A percentile compares a stretch with the other conserved stretches of the same genome.
Evolutionary conservation across 805 yeast genomes (phyloP).

Genomic region (Priceomyces melissophilus): DNA sequence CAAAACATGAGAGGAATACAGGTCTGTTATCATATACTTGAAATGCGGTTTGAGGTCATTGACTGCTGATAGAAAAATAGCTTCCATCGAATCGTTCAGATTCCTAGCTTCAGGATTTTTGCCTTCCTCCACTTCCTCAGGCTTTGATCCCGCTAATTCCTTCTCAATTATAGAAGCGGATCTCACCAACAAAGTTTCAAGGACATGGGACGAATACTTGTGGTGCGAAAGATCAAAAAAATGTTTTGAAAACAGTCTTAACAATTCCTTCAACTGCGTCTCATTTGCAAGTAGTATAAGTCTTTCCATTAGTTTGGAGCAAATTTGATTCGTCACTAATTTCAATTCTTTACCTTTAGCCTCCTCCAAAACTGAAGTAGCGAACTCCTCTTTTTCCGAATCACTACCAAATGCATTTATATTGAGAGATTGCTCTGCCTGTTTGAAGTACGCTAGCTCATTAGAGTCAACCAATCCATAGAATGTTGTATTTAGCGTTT

Average conservation of each 20-base stretch:
- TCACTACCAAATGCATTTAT: conserved; percentile 70
- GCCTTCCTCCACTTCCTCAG: conserved; percentile 29
- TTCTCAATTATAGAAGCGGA: conserved; percentile 71
- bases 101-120: conserved; percentile 30
- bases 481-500: conserved; percentile 34
- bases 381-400: conserved; percentile 73
- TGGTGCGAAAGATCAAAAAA: conserved; percentile 77
- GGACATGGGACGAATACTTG: conserved; percentile 89
- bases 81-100: conserved; percentile 57
- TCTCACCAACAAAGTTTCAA: conserved; percentile 79
- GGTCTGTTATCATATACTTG: conserved; percentile 61
- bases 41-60: conserved; percentile 63
- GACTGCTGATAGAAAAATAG: conserved; percentile 59
- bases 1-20: conserved; percentile 85
- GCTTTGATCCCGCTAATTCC: conserved; percentile 52
- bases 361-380: conserved; percentile 78
- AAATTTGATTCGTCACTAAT: conserved; percentile 88
- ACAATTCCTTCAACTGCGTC: conserved; percentile 61
- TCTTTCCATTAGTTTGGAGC: conserved; percentile 90
- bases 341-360: conserved; percentile 86
- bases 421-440: conserved; percentile 83
- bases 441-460: conserved; percentile 88
- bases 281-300: conserved; percentile 65
- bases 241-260: conserved; percentile 67
- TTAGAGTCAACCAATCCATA: conserved; percentile 83